These are phyloP conservation scores for Fusarium liriodendri DNA, from an alignment of 2,329 filamentous ascomycete species.

Conservation along the genomic window DNA sequence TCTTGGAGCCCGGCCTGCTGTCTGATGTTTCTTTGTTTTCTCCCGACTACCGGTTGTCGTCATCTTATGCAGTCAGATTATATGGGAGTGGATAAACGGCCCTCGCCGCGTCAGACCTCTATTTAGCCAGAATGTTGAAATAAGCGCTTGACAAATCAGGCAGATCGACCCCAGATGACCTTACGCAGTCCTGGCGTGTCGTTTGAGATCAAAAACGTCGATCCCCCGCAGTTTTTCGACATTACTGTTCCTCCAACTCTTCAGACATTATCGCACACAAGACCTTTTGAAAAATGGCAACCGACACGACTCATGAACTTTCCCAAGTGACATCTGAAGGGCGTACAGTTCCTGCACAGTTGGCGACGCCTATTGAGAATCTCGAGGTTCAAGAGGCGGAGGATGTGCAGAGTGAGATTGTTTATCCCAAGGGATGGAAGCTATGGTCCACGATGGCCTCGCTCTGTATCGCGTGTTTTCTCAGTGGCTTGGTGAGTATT, in stretches of 20 bases:
- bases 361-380: not conserved
- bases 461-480: constrained; percentile 36
- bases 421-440: constrained; percentile 32
- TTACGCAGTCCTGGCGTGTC: not conserved
- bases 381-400: constrained; percentile 20
- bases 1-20: no score
- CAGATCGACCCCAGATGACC: not conserved
- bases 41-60: no score
- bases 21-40: no score
- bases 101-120: not conserved
- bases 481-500: constrained; percentile 34
- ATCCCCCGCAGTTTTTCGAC: not conserved
- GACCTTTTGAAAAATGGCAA: fast-evolving
- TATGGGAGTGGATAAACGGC: not conserved
- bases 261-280: not conserved
- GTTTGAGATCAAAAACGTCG: not conserved
- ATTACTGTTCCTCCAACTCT: not conserved
- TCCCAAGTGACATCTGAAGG: not conserved
- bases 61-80: not conserved
- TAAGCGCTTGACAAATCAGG: not conserved
- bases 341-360: not conserved
- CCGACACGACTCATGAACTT: not conserved
- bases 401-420: not conserved
- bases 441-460: constrained; percentile 42
- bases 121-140: not conserved